Conservation (phyloP, 805 yeast genomes). For the Zygosaccharomyces bailii region DNA sequence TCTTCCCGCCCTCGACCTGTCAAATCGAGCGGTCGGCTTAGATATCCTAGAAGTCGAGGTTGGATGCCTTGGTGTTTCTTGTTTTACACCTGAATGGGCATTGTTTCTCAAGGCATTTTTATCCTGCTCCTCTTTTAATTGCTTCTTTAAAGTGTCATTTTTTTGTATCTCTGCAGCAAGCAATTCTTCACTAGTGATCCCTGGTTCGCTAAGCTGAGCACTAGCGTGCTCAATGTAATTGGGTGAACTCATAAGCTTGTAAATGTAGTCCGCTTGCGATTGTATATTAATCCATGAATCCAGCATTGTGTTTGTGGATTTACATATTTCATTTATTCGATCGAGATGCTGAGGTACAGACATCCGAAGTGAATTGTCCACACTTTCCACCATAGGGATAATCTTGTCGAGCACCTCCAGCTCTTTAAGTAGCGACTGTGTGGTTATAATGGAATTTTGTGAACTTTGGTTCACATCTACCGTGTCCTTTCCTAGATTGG, state of each 20-base stretch:
- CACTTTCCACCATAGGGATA: constrained; percentile 28
- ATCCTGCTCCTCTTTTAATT: constrained; percentile 15
- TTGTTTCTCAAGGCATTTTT: constrained; percentile 4
- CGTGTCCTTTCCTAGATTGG: constrained; percentile 18
- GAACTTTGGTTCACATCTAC: constrained; percentile 13
- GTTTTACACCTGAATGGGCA: not conserved
- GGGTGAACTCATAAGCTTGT: constrained; percentile 43
- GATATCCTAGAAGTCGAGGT: not conserved
- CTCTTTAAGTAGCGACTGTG: constrained; percentile 33
- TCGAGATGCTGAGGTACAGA: constrained; percentile 31
- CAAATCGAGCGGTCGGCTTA: constrained; percentile 10
- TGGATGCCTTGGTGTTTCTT: not conserved
- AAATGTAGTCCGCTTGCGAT: constrained; percentile 57
- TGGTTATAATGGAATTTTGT: constrained; percentile 21
- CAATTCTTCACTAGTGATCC: constrained; percentile 14
- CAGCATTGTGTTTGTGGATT: constrained; percentile 47
- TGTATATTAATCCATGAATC: constrained; percentile 61
- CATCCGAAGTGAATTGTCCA: constrained; percentile 20
- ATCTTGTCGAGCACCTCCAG: constrained; percentile 31
- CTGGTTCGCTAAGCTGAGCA: constrained; percentile 30
- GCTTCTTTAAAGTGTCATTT: constrained; percentile 20
- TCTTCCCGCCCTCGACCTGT: constrained; percentile 10
- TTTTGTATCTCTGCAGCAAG: constrained; percentile 18
- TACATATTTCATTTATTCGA: constrained; percentile 41
- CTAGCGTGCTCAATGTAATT: constrained; percentile 37